A percentile compares a stretch with the other conserved stretches of the same genome.
These are phyloP conservation scores for Leccinum boreale DNA, from an alignment of 768 basidiomycete genomes.

Conservation along the genomic window DNA sequence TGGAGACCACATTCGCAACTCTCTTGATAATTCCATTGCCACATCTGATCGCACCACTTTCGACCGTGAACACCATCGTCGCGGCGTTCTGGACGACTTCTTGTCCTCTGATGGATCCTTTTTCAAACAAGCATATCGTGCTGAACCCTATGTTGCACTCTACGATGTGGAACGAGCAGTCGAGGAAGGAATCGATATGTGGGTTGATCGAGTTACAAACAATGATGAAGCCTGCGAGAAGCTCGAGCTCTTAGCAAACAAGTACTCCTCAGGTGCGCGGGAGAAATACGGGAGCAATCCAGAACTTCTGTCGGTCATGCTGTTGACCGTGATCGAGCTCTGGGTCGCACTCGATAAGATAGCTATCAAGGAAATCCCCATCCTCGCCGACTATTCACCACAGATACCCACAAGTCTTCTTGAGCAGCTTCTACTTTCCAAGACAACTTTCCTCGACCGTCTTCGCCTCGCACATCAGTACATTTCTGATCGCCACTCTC, in stretches of 20 bases:
- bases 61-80: neutral
- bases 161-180: conserved; percentile 38
- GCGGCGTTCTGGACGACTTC: conserved; percentile 14
- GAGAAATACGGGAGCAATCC: conserved; percentile 18
- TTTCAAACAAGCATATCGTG: conserved; percentile 1
- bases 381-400: conserved; percentile 25
- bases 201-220: conserved; percentile 22
- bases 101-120: conserved; percentile 10
- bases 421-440: conserved; percentile 26
- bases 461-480: conserved; percentile 28
- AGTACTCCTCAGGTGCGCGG: conserved; percentile 26
- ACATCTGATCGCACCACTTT: neutral
- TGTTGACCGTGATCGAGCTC: conserved; percentile 36
- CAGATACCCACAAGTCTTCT: conserved; percentile 21
- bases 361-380: no score
- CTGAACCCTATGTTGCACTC: conserved; percentile 20
- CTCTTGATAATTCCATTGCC: conserved; percentile 1
- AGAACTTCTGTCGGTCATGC: conserved; percentile 37
- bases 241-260: conserved; percentile 17
- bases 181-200: conserved; percentile 29
- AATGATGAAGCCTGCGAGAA: conserved; percentile 9
- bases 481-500: conserved; percentile 27
- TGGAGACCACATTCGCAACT: conserved; percentile 25
- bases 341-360: conserved; percentile 31
- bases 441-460: conserved; percentile 26